Percentiles rank a stretch among this genome's conserved stretches.
phyloP scores from a whole-genome alignment of 208 protist genomes.

The Crithidia mellificae region DNA sequence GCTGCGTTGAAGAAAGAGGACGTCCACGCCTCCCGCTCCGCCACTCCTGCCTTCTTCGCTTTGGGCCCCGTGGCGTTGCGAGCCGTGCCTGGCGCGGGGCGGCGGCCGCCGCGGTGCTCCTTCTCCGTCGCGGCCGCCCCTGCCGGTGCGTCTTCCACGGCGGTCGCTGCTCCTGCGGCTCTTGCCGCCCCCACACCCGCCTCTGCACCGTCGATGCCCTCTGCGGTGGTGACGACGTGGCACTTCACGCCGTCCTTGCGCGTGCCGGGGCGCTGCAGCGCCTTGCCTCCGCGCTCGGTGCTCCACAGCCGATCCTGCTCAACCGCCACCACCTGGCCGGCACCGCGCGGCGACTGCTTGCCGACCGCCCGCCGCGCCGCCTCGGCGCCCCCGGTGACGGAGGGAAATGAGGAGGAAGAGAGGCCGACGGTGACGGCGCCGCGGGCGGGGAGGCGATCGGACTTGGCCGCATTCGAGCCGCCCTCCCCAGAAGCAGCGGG shows the following conservation, averaged over 20 bases:
- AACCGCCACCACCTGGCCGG: constrained; percentile 15
- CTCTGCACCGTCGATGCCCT: not conserved
- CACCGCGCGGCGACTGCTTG: not conserved
- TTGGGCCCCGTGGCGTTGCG: not conserved
- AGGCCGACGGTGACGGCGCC: not conserved
- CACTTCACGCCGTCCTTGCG: constrained; percentile 27
- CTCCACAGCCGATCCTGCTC: constrained; percentile 28
- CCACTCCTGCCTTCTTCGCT: constrained; percentile 6
- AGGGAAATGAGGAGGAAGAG: not conserved
- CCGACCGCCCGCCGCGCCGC: not conserved
- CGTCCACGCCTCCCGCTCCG: constrained; percentile 27
- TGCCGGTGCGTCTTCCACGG: not conserved
- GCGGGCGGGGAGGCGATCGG: constrained; percentile 4
- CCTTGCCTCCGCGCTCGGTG: constrained; percentile 10
- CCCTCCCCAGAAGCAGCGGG: not conserved
- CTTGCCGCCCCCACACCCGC: not conserved
- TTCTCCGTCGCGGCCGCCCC: not conserved
- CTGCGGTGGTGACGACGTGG: constrained; percentile 12
- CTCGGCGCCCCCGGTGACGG: constrained; percentile 7
- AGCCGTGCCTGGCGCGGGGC: not conserved
- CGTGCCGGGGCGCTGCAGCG: not conserved
- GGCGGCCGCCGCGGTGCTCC: not conserved
- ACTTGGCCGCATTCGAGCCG: not conserved
- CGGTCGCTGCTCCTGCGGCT: not conserved
- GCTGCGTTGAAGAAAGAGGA: constrained; percentile 31